These are phyloP conservation scores for Aureobasidium melanogenum DNA, from an alignment of 2,329 filamentous ascomycete species.

Conservation along the genomic window DNA sequence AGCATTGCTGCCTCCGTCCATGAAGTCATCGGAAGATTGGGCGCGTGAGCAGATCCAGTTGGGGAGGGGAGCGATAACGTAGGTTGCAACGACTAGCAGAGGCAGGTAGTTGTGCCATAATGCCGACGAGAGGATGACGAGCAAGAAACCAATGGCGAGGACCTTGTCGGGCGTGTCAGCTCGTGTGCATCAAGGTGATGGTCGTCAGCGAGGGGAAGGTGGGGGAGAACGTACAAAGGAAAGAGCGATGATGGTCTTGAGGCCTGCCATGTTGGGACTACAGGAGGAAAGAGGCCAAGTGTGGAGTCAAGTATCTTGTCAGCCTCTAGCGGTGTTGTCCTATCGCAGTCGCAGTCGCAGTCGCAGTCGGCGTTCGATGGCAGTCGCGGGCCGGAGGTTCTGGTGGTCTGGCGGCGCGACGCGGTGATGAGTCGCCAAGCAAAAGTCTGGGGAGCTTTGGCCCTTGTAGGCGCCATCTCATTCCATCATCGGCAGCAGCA, in stretches of 20 bases:
- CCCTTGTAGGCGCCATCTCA: neutral
- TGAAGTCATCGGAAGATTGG: conserved; percentile 91
- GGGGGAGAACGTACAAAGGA: conserved; percentile 63
- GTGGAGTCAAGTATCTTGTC: neutral
- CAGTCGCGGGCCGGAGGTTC: neutral
- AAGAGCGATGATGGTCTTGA: conserved; percentile 98
- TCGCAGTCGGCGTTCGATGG: neutral
- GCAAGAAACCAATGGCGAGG: conserved; percentile 95
- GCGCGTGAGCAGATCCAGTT: conserved; percentile 93
- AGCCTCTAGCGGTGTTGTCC: neutral
- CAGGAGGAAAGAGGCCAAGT: neutral
- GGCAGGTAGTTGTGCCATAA: conserved; percentile 93
- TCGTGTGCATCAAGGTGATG: conserved; percentile 6
- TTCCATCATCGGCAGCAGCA: neutral
- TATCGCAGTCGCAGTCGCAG: neutral
- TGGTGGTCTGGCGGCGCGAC: neutral
- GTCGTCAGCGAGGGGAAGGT: conserved; percentile 6
- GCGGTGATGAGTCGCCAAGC: neutral
- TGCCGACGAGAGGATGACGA: conserved; percentile 95
- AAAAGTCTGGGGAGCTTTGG: conserved; percentile 10
- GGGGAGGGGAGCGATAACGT: conserved; percentile 83
- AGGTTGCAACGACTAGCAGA: conserved; percentile 90
- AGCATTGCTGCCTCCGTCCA: conserved; percentile 71
- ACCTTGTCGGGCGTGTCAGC: conserved; percentile 43
- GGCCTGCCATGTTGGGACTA: conserved; percentile 57